Evolutionary conservation across 805 yeast species (phyloP), one percentile per base, ranked within the genome.

Genomic region (Cyberlindnera samutprakarnensis): DNA sequence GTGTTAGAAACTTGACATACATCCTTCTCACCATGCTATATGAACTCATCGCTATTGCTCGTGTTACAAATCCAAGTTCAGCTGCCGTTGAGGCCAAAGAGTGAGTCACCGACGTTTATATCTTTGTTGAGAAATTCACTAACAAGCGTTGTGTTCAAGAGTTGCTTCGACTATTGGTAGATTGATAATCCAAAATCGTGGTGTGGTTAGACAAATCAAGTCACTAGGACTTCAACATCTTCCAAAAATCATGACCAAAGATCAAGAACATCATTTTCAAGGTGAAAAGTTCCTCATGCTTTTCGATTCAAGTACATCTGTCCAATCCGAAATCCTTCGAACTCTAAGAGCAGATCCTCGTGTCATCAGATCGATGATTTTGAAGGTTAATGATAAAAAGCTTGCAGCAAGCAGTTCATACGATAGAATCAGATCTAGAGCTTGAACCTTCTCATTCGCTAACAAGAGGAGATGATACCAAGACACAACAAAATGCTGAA

Each of bases 321-420:
- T 85, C 7, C 96, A 90, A 57, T 72, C 78, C 30, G 95, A 87
- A 61, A 74, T 92, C 36, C 60, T 78, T 42, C 72, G 94, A 60
- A 75, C 92, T 4, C 61, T 90, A 42, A 76, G 79, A 49, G 72
- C 76, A 38, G 98, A 90, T 56, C 96, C 97, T 18, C 79, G 97
- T 61, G 80, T 92, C 41, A 73, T 90, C 38, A 72, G 96, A 53
- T 74, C 90, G 15, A 72, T 75, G 36, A 68, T 88, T 23, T 68
- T 81, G 33, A 84, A 75, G 54, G 76, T 77, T 32, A 68, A 72
- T 41, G 60, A 57, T 21, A 64, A 66, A 40, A 61, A 60, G 23
- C 62, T 78, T 37, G 76, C 75, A 41, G 66, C 69, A 13, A 77
- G 78, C 14, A 59, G 75, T 16, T 72, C 86, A 1, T 58, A 75